Evolutionary conservation across 805 yeast species (phyloP).

Genomic region (Pachysolen tannophilus): DNA sequence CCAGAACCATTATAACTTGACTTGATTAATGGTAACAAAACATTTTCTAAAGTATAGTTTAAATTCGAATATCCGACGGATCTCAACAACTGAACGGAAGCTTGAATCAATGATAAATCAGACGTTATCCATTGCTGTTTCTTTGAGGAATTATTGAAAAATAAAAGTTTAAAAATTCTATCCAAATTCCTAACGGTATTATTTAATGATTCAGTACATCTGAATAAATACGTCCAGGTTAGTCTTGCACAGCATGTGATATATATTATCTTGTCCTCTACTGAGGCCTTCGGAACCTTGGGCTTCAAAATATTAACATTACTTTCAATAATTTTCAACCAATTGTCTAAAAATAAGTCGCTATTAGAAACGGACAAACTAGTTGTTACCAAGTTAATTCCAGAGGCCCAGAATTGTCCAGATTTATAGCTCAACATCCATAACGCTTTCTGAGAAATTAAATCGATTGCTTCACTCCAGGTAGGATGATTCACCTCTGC

Average conservation of each 20-base stretch:
- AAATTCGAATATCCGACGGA: constrained; percentile 73
- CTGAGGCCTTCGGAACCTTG: constrained; percentile 47
- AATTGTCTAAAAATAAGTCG: constrained; percentile 59
- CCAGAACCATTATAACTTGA: constrained; percentile 48
- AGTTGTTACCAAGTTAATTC: constrained; percentile 62
- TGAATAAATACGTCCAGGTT: constrained; percentile 82
- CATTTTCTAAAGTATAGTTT: constrained; percentile 72
- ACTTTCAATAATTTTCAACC: constrained; percentile 65
- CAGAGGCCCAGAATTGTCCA: constrained; percentile 53
- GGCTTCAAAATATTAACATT: constrained; percentile 58
- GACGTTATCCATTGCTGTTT: constrained; percentile 74
- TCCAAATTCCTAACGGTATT: constrained; percentile 78
- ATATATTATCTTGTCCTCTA: constrained; percentile 43
- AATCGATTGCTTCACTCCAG: constrained; percentile 78
- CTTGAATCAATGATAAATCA: constrained; percentile 52
- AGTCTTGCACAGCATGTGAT: constrained; percentile 65
- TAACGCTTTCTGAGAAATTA: constrained; percentile 43
- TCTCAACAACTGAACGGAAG: constrained; percentile 67
- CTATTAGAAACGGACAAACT: constrained; percentile 75
- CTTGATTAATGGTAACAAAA: constrained; percentile 61
- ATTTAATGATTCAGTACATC: constrained; percentile 84
- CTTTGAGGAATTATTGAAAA: constrained; percentile 34
- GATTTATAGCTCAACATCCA: constrained; percentile 33
- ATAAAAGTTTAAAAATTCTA: constrained; percentile 48
- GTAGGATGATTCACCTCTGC: constrained; percentile 96